Evolutionary conservation across 2,329 filamentous ascomycete species (phyloP), one percentile per base, ranked within the genome.

Genomic region (Herpotrichia juniperi): DNA sequence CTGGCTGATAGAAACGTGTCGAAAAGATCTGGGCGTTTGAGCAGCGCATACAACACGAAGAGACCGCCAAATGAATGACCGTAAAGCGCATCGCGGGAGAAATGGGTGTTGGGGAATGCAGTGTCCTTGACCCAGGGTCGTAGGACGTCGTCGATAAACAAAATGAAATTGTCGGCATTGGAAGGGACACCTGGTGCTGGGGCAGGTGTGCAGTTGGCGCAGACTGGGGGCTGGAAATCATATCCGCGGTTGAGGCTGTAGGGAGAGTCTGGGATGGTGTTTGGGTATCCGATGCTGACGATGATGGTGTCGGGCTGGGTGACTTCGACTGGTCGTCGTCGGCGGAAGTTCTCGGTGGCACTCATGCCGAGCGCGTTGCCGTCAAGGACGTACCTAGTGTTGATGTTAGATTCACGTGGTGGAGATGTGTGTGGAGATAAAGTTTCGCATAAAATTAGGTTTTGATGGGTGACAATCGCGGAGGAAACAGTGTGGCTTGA

Each of bases 51-150:
- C 2, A 82, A 67, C 0, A 73, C 66, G 42, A 82, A 81, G 0
- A 82, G 64, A 0, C 78, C 80, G 2, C 78, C 79, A 22, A 79
- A 80, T 0, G 79, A 82, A 50, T 82, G 79, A 0, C 79, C 80
- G 34, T 75, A 81, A 1, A 82, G 64, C 0, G 76, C 80, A 43
- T 76, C 77, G 21, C 72, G 71, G 1, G 66, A 61, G 14, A 74
- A 68, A 0, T 54, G 58, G 2, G 72, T 58, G n/a, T 62, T 64
- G 1, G 59, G 67, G 50, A 67, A 78, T 22, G 53, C 66, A 22
- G 53, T 56, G 2, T 57, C 42, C 5, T 53, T 59, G 24, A 72
- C 59, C 67, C 67, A 72, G 2, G 74, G 66, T 46, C 74, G 74
- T 2, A 80, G 66, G 2, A 72, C 66, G 1, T 68, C 65, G 42